Percentiles rank a stretch among this genome's conserved stretches.
Conservation (phyloP, 179 eudicot species). For the Pouteria campechiana region DNA sequence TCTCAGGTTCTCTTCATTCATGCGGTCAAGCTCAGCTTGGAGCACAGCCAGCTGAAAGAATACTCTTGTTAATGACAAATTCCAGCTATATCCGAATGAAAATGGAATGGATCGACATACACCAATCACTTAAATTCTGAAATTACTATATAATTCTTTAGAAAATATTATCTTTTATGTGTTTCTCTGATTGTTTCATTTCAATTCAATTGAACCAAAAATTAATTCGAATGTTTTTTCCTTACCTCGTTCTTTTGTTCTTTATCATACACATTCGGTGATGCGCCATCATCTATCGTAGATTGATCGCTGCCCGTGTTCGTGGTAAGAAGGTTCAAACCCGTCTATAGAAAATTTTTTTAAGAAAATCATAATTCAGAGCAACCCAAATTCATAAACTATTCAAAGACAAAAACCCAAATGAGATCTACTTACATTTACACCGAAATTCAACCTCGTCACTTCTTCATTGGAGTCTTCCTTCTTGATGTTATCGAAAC, state of each 20-base stretch:
- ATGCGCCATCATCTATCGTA: conserved; percentile 48
- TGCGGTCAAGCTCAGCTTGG: conserved; percentile 51
- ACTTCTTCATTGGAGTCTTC: conserved; percentile 10
- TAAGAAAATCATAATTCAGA: neutral
- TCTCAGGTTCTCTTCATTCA: conserved; percentile 61
- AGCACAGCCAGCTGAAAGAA: conserved; percentile 36
- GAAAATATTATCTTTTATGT: no score
- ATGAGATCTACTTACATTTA: conserved; percentile 29
- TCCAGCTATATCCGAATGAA: no score
- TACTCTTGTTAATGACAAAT: neutral
- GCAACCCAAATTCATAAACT: neutral
- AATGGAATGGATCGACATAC: no score
- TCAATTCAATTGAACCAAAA: no score
- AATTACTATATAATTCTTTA: no score
- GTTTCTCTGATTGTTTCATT: no score
- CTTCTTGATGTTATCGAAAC: conserved; percentile 15
- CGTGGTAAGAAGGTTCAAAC: conserved; percentile 56
- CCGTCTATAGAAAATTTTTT: conserved; percentile 44
- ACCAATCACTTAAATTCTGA: no score
- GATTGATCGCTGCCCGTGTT: conserved; percentile 72
- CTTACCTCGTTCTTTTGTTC: conserved; percentile 64
- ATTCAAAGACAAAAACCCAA: neutral
- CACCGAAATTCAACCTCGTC: conserved; percentile 9
- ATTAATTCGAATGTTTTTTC: no score
- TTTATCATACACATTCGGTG: conserved; percentile 45